Base-by-base conservation (phyloP, 2,329 filamentous ascomycete species). In the Colletotrichum gloeosporioides region DNA sequence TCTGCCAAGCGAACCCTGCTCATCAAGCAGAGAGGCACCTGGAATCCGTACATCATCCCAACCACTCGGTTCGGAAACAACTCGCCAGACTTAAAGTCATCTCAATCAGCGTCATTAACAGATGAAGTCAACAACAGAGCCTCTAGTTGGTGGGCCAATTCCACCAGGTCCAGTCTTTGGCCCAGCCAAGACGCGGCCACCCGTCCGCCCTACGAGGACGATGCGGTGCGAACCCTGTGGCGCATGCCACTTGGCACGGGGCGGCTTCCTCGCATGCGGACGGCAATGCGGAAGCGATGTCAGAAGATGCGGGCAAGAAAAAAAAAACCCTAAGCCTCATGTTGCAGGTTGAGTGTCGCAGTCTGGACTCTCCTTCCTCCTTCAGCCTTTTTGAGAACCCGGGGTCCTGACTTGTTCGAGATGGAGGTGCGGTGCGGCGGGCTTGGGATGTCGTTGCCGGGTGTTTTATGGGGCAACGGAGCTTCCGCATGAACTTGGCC, bases 161-260 rank as follows among this genome's bases (percentile, higher is more conserved):
- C n/a, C 29, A 62, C 29, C 31, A 62, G 59, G 32, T n/a, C 29
- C 59, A 32, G n/a, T 34, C 32, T 64, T 39, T 39, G 36, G 62
- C 62, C 9, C 62, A 29, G 31, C 39, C 36, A 22, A 64, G 61
- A 64, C 39, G 72, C 53, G n/a, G 61, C 59, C 73, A 57, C 25
- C 64, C 25, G 70, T 29, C 70, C 63, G 73, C 70, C 70, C 57
- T 76, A 61, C 63, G 29, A 59, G 70, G 44, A n/a, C 61, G 29
- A 29, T 55, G 39, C 69, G 66, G n/a, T 32, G 69, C 39, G 53
- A 65, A 75, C 62, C 36, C 12, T 36, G 69, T 44, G 73, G 69
- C 70, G 55, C 62, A 75, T 36, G 65, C 65, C 39, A 59, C 64
- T 73, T 73, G 71, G 71, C 36, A 63, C 39, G 65, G 57, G 44